Conservation (phyloP, 805 yeast species). For the Myxozyma nipponensis region DNA sequence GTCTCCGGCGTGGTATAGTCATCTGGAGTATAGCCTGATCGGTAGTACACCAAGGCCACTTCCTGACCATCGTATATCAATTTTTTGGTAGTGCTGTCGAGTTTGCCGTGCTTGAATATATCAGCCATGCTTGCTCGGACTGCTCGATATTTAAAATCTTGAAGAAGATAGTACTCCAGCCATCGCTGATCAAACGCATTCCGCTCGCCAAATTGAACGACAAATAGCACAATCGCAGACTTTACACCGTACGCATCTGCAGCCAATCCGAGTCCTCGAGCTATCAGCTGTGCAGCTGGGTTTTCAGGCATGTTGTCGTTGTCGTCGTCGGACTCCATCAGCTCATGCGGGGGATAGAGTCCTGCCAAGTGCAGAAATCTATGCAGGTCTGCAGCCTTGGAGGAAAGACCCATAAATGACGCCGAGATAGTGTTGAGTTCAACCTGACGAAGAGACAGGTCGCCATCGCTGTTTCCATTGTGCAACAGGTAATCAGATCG, state of each 20-base stretch:
- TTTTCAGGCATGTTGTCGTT: conserved; percentile 57
- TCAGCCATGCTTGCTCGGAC: conserved; percentile 66
- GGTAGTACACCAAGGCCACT: conserved; percentile 81
- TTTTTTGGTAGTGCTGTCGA: conserved; percentile 9
- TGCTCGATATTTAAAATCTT: conserved; percentile 54
- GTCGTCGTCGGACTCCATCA: background rate
- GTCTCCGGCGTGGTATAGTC: conserved; percentile 65
- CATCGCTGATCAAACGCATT: conserved; percentile 90
- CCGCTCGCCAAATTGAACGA: conserved; percentile 81
- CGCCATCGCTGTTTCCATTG: conserved; percentile 31
- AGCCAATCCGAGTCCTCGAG: conserved; percentile 67
- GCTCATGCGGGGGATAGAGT: conserved; percentile 1
- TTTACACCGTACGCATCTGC: conserved; percentile 49
- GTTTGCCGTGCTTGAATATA: conserved; percentile 37
- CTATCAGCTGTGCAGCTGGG: conserved; percentile 56
- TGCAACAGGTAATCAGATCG: conserved; percentile 86
- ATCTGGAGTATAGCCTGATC: conserved; percentile 82
- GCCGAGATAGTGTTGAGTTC: conserved; percentile 96
- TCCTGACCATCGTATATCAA: conserved; percentile 48
- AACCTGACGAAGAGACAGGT: conserved; percentile 70
- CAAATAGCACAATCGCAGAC: conserved; percentile 54
- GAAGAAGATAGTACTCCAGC: conserved; percentile 65
- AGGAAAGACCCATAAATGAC: conserved; percentile 86
- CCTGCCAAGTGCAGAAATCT: conserved; percentile 39
- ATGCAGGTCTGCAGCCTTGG: conserved; percentile 76